Evolutionary conservation across 345 rosid genomes (phyloP), one percentile per base, ranked within the genome.

Genomic region (Syzygium aqueum): DNA sequence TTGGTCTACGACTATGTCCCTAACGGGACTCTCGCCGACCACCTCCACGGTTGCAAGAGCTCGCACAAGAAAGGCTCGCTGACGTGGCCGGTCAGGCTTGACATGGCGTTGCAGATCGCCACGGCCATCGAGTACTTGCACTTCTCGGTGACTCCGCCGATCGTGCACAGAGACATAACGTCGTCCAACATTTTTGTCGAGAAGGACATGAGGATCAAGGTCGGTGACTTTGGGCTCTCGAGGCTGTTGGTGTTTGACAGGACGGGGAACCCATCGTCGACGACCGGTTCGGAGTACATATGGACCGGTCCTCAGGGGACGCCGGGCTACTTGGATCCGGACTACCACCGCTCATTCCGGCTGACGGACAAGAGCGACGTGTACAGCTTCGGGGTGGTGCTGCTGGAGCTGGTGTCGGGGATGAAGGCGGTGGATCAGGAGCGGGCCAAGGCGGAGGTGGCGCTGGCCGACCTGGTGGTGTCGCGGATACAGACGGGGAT

Each of bases 281-380:
- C 90, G 1, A 89, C 95, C 25, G 96, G 93, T n/a, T 95, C 84
- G 43, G 85, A 84, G 85, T 53, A 84, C 84, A 98, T 97, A 1
- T 96, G 97, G 91, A 96, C 99, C 23, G 99, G 98, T 33, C 99
- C 99, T 1, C 99, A 97, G 78, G 98, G 98, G 0, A 96, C 99
- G 1, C 99, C 98, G 4, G 99, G 98, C 25, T 97, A 97, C 73
- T 86, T 96, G 50, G 98, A 96, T 80, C 99, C 99, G 89, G 98
- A 97, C 88, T 95, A 97, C 85, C 96, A 97, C 91, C 93, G 95
- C 53, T 97, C 98, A 43, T 97, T 97, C 86, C 91, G 97, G 91
- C 82, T 97, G 89, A 97, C 99, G 0, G 99, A 97, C 43, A 97
- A 95, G 92, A 95, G 98, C 86, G 98, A 96, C 85, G 97, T 97